Evolutionary conservation across 768 basidiomycete species (phyloP).

Genomic region (Tricholoma sp.): DNA sequence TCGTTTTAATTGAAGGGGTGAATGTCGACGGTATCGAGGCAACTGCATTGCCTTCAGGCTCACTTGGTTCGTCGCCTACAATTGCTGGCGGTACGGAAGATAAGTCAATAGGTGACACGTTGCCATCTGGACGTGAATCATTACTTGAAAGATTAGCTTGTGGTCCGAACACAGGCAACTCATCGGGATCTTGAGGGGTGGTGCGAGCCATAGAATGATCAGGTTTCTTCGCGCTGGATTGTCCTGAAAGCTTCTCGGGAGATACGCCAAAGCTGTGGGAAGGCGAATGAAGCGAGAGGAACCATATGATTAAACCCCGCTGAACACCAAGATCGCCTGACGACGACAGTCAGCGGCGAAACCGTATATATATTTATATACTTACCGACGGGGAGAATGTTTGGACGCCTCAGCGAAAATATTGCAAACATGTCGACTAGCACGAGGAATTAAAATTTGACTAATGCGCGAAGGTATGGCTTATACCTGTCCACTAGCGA

Average conservation of each 20-base stretch:
- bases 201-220: conserved; percentile 1
- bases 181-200: conserved; percentile 22
- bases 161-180: conserved; percentile 25
- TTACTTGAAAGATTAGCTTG: conserved; percentile 2
- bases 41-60: conserved; percentile 24
- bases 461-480: neutral
- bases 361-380: neutral
- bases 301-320: conserved; percentile 64
- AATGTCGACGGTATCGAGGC: conserved; percentile 49
- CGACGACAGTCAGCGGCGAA: conserved; percentile 2
- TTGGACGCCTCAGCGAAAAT: conserved; percentile 77
- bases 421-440: conserved; percentile 92
- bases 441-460: neutral
- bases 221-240: conserved; percentile 5
- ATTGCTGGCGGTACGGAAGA: conserved; percentile 33
- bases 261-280: conserved; percentile 43
- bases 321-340: conserved; percentile 84
- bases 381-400: conserved; percentile 56
- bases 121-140: neutral
- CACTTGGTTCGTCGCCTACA: conserved; percentile 16
- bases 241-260: conserved; percentile 39
- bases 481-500: conserved; percentile 55
- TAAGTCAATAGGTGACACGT: conserved; percentile 9
- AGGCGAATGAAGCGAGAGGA: conserved; percentile 56
- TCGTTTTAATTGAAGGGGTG: conserved; percentile 63